Base-by-base conservation (phyloP, 208 protist species). In the Phytomonas francai region DNA sequence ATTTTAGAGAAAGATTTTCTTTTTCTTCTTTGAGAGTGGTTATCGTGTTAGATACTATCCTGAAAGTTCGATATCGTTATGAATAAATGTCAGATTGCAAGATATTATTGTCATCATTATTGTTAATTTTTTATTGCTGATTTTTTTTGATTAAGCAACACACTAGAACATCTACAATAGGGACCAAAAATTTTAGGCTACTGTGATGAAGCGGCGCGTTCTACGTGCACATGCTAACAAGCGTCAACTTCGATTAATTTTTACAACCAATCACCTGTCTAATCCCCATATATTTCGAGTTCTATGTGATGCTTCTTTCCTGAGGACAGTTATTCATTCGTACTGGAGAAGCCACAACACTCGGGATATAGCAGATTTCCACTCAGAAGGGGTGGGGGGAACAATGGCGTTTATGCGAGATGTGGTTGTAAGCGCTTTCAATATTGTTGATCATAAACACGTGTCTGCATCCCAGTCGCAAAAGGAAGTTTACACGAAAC, bases 161-260 rank as follows among this genome's bases (percentile, higher is more conserved):
- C 39, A 61, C 42, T 45, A 25, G 61, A 34, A 67, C 45, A 66
- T 58, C 60, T 51, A 67, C 34, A 62, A 30, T 57, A 36, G 58
- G 14, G 58, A 36, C 39, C 1, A 65, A 56, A 29, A 22, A 30
- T 5, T 54, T 54, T 54, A 54, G 8, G 22, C 11, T 22, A 54
- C 45, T 54, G 45, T 54, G 9, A 94, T 94, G 88, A 94, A 94
- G 77, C 78, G 88, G 29, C 73, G 88, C 45, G 88, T 94, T 19
- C 72, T 84, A 27, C 88, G 88, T 29, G 82, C 80, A 31, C 88
- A 94, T 72, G 77, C 76, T 30, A 94, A 94, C 77, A 94, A 94
- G 79, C 78, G 79, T 4, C 73, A 78, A 61, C 75, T 94, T 14
- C 83, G 88, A 27, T 56, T 87, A 7, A 49, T 94, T 19, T 90